phyloP scores from a whole-genome alignment of 2,329 filamentous ascomycete genomes.

The Fusarium mundagurra region DNA sequence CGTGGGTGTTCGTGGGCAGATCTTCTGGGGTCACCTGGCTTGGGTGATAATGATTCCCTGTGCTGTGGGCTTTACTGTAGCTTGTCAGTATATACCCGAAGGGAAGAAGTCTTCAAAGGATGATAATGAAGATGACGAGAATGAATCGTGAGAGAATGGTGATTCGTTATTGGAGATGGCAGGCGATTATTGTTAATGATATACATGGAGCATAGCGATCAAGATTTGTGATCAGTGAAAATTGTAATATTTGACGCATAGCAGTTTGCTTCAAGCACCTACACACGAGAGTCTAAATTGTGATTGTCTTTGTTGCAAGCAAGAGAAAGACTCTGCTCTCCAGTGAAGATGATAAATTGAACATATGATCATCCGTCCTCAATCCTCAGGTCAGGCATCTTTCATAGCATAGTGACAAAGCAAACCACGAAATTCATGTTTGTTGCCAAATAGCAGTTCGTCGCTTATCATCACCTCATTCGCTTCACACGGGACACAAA shows the following conservation, averaged over 20 bases:
- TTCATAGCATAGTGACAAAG: background rate
- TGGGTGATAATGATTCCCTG: constrained; percentile 49
- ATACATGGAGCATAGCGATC: background rate
- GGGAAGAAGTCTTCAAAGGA: constrained; percentile 32
- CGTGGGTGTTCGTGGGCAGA: constrained; percentile 68
- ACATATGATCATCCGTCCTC: too few relatives aligned
- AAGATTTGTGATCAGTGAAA: background rate
- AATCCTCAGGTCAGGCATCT: too few relatives aligned
- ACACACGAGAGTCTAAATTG: background rate
- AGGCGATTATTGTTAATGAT: background rate
- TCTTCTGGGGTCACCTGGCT: constrained; percentile 67
- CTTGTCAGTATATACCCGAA: constrained; percentile 43
- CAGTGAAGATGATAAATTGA: background rate
- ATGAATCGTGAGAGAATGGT: background rate
- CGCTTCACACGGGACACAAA: background rate
- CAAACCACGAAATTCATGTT: background rate
- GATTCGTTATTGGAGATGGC: background rate
- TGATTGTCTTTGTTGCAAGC: background rate
- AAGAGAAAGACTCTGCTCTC: background rate
- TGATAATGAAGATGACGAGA: constrained; percentile 20
- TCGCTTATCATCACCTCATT: background rate
- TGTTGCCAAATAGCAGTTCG: background rate
- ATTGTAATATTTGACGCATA: background rate
- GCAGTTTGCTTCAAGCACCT: background rate
- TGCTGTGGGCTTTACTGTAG: constrained; percentile 41